Evolutionary conservation across 2,329 filamentous ascomycete species (phyloP), one percentile per base, ranked within the genome.

Genomic region (Tetracladium maxilliforme): DNA sequence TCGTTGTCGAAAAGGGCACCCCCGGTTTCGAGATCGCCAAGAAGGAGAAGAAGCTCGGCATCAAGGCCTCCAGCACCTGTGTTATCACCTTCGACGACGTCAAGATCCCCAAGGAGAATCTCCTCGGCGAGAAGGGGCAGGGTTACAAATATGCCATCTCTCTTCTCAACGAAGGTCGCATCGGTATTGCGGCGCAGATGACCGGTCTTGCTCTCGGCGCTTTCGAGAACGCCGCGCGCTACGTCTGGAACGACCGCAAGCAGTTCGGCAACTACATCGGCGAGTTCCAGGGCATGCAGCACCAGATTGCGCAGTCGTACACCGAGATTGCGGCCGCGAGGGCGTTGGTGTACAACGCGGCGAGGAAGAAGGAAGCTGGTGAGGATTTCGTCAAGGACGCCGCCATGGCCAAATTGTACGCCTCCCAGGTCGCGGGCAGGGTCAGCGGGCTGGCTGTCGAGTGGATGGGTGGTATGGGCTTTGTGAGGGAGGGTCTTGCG

Each of bases 381-480:
- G 74, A 93, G 56, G 75, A 93, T 49, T 98, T 98, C 45, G 86
- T 95, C 41, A 70, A 69, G 49, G 90, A 98, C 44, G 90, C 90
- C 7, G 90, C 90, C 40, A 98, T 98, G 90, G 90, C 90, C 27
- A 98, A 98, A 64, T 65, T 98, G 28, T 93, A 80, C 49, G 73
- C 90, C 3, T 90, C 81, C 5, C 90, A 98, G 56, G 83, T 98
- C 16, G 90, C 90, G 0, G 80, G 81, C 12, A 73, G 71, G 27
- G 87, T 98, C 12, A 79, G 77, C 28, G 74, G 86, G 6, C 66
- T 79, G 24, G 90, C 87, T 0, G 72, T 98, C 15, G 90, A 98
- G 58, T 98, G 90, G 90, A 95, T 95, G 87, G 90, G 90, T 23
- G 90, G 90, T 21, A 95, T 98, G 90, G 90, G 90, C 22, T 98